Evolutionary conservation across 2,329 filamentous ascomycete genomes (phyloP).

Genomic region (Cladosporium colombiae): DNA sequence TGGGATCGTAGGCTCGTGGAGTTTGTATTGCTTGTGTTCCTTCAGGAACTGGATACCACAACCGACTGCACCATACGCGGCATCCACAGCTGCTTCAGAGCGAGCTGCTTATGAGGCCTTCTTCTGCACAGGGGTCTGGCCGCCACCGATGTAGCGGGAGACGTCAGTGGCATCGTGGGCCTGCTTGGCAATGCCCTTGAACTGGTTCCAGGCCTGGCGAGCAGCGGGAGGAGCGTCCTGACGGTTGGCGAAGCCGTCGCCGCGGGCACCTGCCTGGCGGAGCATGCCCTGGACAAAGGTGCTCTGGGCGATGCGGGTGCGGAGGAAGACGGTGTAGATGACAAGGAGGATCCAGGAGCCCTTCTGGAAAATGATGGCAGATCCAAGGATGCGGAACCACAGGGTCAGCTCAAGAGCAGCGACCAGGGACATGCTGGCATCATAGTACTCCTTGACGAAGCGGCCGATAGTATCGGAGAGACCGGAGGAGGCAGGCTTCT

Average conservation of each 20-base stretch:
- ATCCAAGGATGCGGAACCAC: conserved; percentile 78
- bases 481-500: conserved; percentile 61
- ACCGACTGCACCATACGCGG: conserved; percentile 7
- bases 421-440: conserved; percentile 91
- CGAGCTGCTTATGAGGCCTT: conserved; percentile 58
- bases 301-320: conserved; percentile 87
- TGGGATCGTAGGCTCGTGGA: conserved; percentile 19
- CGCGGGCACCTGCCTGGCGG: conserved; percentile 67
- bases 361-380: conserved; percentile 83
- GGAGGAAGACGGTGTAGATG: conserved; percentile 89
- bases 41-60: neutral
- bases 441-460: conserved; percentile 98
- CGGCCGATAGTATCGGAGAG: conserved; percentile 80
- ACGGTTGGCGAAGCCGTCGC: conserved; percentile 80
- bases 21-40: conserved; percentile 15
- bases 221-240: conserved; percentile 82
- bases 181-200: conserved; percentile 73
- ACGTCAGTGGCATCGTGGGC: conserved; percentile 79
- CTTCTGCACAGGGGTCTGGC: conserved; percentile 57
- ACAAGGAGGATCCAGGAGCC: conserved; percentile 85
- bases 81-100: conserved; percentile 1
- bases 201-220: conserved; percentile 74
- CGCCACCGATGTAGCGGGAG: conserved; percentile 66
- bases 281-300: conserved; percentile 86
- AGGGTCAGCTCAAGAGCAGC: conserved; percentile 83